phyloP scores from a whole-genome alignment of 306 rosid species.

The Prinsepia uniflora region DNA sequence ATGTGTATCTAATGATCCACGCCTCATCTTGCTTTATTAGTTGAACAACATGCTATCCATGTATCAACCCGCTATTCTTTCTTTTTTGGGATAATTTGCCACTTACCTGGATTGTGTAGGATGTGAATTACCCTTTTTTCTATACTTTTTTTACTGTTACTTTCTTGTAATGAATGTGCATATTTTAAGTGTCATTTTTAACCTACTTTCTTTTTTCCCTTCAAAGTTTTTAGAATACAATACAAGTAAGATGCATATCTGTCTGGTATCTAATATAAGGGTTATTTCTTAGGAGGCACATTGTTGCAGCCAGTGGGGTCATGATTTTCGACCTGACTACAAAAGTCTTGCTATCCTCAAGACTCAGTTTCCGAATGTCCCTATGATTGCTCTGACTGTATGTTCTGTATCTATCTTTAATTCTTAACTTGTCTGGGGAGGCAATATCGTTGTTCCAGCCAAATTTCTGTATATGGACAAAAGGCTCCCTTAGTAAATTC shows the following conservation, averaged over 20 bases:
- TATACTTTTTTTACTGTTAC: not conserved
- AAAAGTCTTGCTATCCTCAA: conserved; percentile 91
- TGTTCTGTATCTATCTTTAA: conserved; percentile 22
- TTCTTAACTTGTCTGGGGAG: conserved; percentile 2
- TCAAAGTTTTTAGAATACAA: not conserved
- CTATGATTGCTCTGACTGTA: conserved; percentile 88
- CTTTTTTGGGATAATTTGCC: too few relatives aligned
- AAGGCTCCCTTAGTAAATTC: too few relatives aligned
- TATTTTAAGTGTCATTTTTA: not conserved
- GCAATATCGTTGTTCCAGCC: not conserved
- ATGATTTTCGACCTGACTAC: conserved; percentile 96
- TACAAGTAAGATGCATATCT: not conserved
- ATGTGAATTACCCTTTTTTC: too few relatives aligned
- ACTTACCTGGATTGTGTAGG: too few relatives aligned
- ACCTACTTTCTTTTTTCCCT: not conserved
- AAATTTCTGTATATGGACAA: too few relatives aligned
- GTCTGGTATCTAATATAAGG: conserved; percentile 13
- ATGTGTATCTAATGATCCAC: not conserved
- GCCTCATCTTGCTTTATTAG: not conserved
- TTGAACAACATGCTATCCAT: too few relatives aligned
- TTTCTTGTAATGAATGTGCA: not conserved
- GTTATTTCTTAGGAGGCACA: conserved; percentile 82
- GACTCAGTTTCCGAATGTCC: conserved; percentile 88
- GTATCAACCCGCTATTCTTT: not conserved
- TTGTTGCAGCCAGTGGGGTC: conserved; percentile 99